These are phyloP conservation scores for Kuraishia ogatae DNA, from an alignment of 805 yeast species.

Conservation along the genomic window DNA sequence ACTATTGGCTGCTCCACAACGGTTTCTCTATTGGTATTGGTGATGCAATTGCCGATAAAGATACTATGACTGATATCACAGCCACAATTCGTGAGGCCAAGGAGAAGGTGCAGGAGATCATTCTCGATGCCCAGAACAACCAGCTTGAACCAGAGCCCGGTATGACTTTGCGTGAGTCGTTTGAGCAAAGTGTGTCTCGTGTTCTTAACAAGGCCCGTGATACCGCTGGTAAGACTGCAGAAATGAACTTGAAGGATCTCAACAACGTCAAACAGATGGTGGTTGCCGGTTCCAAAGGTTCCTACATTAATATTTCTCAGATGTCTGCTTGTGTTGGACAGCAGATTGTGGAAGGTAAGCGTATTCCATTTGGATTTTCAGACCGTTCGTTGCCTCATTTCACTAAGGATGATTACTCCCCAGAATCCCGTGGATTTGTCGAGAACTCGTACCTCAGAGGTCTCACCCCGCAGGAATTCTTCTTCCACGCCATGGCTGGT, in stretches of 20 bases:
- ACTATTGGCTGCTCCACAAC: slow-evolving; percentile 91
- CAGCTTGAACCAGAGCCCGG: slow-evolving; percentile 93
- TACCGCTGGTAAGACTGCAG: slow-evolving; percentile 98
- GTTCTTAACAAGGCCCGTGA: slow-evolving; percentile 97
- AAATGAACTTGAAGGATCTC: slow-evolving; percentile 85
- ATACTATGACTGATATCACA: slow-evolving; percentile 89
- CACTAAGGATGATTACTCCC: slow-evolving; percentile 96
- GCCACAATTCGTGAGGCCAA: slow-evolving; percentile 91
- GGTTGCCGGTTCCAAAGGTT: slow-evolving; percentile 98
- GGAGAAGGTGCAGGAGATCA: slow-evolving; percentile 88
- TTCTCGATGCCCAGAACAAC: slow-evolving; percentile 85
- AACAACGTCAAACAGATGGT: slow-evolving; percentile 99
- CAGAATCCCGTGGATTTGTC: slow-evolving; percentile 96
- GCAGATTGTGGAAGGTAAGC: slow-evolving; percentile 98
- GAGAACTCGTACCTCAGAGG: slow-evolving; percentile 97
- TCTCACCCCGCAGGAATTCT: slow-evolving; percentile 95
- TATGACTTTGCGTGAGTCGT: slow-evolving; percentile 98
- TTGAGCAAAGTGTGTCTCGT: slow-evolving; percentile 94
- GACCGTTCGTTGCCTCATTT: slow-evolving; percentile 97
- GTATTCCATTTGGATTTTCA: slow-evolving; percentile 95
- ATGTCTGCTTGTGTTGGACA: slow-evolving; percentile 99
- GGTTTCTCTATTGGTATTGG: slow-evolving; percentile 99
- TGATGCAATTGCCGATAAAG: slow-evolving; percentile 98
- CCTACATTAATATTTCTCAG: slow-evolving; percentile 96
- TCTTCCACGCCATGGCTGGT: slow-evolving; percentile 99